Evolutionary conservation across 768 basidiomycete genomes (phyloP), one percentile per base, ranked within the genome.

Genomic region (Holtermannia corniformis): DNA sequence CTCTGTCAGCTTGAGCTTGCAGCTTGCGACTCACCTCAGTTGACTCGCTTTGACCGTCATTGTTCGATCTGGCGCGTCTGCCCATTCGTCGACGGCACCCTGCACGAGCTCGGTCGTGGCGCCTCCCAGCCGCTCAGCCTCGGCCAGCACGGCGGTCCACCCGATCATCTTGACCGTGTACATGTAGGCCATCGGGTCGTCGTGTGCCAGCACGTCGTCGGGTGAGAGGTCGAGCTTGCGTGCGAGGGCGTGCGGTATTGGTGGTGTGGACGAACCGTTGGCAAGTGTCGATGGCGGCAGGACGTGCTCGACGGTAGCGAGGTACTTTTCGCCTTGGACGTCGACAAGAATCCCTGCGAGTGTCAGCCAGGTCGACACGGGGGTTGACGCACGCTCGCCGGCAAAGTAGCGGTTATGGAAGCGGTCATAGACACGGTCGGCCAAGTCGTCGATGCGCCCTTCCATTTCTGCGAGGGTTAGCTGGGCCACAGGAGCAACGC

Each of bases 341-440:
- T 96, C 90, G 52, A 96, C 83, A 54, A 88, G 81, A 50, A 93
- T 82, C 75, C 80, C 88, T 92, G 65, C 25, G 49, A 46, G 25
- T 37, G 25, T 25, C 47, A 53, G 54, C 21, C 47, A 44, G 27
- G 44, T 32, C 52, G 56, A 48, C 32, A 46, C 14, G 16, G 2
- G 11, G 3, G 5, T 10, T 20, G 25, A 81, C 90, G 55, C 65
- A 92, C 90, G 84, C 74, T 99, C 95, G 61, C 82, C 83, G 41
- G 80, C 76, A 73, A 90, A 97, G 73, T 90, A 99, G 25, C 95
- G 81, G 75, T 97, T 87, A 64, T 91, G 90, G 79, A 90, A 97
- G 49, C 95, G 85, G 58, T 96, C 92, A 65, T 82, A 95, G 37
- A 96, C 87, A 47, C 85, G 84, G 71, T 99, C 95, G 16, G 93